Evolutionary conservation across 1,284 basidiomycete species (phyloP).

Genomic region (Xerocomus cyaneibrunnescens): DNA sequence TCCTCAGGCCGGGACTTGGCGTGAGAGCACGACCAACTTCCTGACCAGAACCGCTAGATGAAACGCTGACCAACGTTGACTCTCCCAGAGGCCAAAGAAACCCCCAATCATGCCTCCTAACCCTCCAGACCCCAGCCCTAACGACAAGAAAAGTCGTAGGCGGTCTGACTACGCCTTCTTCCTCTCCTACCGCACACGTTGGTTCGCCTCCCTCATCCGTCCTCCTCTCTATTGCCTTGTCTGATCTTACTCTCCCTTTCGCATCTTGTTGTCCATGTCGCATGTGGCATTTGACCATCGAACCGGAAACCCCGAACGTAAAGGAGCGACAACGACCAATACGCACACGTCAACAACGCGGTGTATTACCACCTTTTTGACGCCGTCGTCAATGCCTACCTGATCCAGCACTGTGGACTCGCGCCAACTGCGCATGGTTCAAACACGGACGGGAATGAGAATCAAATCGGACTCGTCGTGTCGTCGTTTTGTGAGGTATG

Average conservation of each 20-base stretch:
- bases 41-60: too few relatives aligned
- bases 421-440: slow-evolving; percentile 45
- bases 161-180: slow-evolving; percentile 59
- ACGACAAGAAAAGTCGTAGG: slow-evolving; percentile 35
- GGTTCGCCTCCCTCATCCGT: slow-evolving; percentile 43
- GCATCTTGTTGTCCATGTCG: not conserved
- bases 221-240: not conserved
- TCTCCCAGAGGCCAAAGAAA: too few relatives aligned
- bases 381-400: slow-evolving; percentile 72
- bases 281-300: too few relatives aligned
- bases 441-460: not conserved
- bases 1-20: too few relatives aligned
- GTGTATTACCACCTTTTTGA: slow-evolving; percentile 80
- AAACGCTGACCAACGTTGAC: too few relatives aligned
- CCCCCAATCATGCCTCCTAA: slow-evolving; percentile 5
- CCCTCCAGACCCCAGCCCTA: not conserved
- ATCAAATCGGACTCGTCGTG: slow-evolving; percentile 67
- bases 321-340: slow-evolving; percentile 80
- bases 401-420: slow-evolving; percentile 57
- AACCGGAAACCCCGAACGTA: not conserved
- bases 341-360: slow-evolving; percentile 74
- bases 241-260: slow-evolving; percentile 3
- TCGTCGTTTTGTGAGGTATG: slow-evolving; percentile 64
- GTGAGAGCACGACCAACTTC: too few relatives aligned
- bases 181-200: slow-evolving; percentile 64